These are phyloP conservation scores for Suhomyces bribrorum DNA, from an alignment of 1,139 yeast species.

Conservation along the genomic window DNA sequence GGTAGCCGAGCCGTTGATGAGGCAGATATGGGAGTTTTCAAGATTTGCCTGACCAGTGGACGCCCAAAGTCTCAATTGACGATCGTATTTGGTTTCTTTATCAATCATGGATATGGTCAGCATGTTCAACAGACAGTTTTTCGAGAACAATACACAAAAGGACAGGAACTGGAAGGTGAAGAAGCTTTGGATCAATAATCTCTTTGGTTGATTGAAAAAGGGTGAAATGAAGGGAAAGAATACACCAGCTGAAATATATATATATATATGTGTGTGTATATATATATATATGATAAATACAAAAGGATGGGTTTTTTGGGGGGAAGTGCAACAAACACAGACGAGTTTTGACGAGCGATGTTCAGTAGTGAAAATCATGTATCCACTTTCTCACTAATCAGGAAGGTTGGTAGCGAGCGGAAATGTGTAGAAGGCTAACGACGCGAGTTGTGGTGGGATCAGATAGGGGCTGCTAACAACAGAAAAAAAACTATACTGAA, in stretches of 20 bases:
- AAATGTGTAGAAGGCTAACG: not conserved
- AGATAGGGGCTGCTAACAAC: not conserved
- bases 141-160: not conserved
- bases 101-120: slow-evolving; percentile 19
- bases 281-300: too few species aligned
- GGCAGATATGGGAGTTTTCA: slow-evolving; percentile 58
- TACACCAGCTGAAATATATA: too few species aligned
- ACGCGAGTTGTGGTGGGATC: not conserved
- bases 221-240: too few species aligned
- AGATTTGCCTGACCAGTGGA: slow-evolving; percentile 68
- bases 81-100: slow-evolving; percentile 63
- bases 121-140: not conserved
- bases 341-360: not conserved
- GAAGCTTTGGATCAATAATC: too few species aligned
- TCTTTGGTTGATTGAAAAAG: too few species aligned
- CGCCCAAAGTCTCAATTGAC: slow-evolving; percentile 91
- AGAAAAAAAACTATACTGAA: too few species aligned
- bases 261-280: too few species aligned
- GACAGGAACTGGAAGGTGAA: not conserved
- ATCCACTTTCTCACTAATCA: not conserved
- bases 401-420: not conserved
- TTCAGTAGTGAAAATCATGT: too few species aligned
- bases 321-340: not conserved
- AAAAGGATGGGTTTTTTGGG: not conserved
- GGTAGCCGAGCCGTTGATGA: slow-evolving; percentile 60